These are phyloP conservation scores for Mycena epipterygia DNA, from an alignment of 768 basidiomycete genomes.

Conservation along the genomic window DNA sequence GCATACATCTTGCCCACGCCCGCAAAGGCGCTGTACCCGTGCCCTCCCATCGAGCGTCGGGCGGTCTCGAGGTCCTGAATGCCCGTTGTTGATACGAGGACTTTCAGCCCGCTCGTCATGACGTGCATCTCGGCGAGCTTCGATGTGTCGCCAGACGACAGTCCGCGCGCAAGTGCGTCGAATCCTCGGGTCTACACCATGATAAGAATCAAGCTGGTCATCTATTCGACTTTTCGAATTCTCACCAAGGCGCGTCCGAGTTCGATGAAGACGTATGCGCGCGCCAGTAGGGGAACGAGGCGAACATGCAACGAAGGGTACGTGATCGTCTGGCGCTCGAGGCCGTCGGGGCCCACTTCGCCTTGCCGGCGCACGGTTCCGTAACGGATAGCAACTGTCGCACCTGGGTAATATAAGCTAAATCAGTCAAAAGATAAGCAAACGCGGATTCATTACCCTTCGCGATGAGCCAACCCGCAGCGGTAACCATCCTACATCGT, in stretches of 20 bases:
- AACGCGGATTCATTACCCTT: constrained; percentile 59
- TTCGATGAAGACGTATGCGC: constrained; percentile 76
- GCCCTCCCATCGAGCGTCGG: constrained; percentile 81
- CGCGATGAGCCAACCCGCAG: constrained; percentile 73
- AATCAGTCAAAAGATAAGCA: not conserved
- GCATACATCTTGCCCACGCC: constrained; percentile 77
- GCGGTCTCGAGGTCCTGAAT: constrained; percentile 75
- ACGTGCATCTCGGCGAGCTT: constrained; percentile 82
- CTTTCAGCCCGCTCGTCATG: constrained; percentile 77
- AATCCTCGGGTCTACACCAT: constrained; percentile 62
- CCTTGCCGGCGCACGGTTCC: constrained; percentile 82
- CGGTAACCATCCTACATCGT: constrained; percentile 68
- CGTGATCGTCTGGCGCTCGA: constrained; percentile 76
- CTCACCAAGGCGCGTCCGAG: constrained; percentile 73
- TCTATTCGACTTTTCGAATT: not conserved
- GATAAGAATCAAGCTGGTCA: not conserved
- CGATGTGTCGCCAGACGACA: constrained; percentile 69
- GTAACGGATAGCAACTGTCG: constrained; percentile 79
- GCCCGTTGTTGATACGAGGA: constrained; percentile 64
- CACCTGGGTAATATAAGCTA: constrained; percentile 49
- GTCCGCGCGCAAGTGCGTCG: constrained; percentile 59
- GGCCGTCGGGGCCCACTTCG: constrained; percentile 58
- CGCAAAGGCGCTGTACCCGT: constrained; percentile 79
- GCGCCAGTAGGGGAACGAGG: constrained; percentile 77
- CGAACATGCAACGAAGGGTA: constrained; percentile 84